Percentiles rank a stretch among this genome's conserved stretches.
Conservation (phyloP, 345 rosid species). For the Brassica nigra region DNA sequence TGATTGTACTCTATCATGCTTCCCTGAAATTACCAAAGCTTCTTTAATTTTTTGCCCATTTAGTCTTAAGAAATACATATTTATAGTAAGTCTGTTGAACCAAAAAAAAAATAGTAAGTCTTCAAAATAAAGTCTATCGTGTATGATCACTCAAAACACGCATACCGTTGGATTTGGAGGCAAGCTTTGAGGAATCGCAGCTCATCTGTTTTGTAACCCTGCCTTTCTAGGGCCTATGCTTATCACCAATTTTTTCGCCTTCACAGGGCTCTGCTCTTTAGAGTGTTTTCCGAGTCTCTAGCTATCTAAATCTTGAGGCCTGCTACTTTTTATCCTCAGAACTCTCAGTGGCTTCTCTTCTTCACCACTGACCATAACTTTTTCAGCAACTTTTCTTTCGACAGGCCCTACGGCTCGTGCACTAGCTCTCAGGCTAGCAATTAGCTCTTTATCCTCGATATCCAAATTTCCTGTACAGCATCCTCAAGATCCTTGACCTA, state of each 20-base stretch:
- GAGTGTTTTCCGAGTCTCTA: conserved; percentile 56
- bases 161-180: conserved; percentile 77
- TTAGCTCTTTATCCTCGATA: conserved; percentile 71
- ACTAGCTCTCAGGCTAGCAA: conserved; percentile 84
- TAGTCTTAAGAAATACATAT: neutral
- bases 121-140: neutral
- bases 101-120: too few relatives aligned
- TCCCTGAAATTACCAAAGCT: conserved; percentile 51
- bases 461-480: conserved; percentile 98
- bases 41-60: conserved; percentile 16
- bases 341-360: conserved; percentile 69
- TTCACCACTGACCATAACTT: conserved; percentile 68
- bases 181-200: conserved; percentile 57
- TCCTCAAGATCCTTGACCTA: conserved; percentile 96
- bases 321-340: conserved; percentile 62
- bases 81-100: too few relatives aligned
- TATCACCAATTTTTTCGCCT: conserved; percentile 86
- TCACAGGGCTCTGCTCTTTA: conserved; percentile 59
- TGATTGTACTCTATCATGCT: conserved; percentile 61
- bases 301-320: conserved; percentile 55
- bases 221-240: conserved; percentile 80
- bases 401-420: conserved; percentile 55
- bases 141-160: too few relatives aligned
- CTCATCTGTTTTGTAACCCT: conserved; percentile 55
- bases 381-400: conserved; percentile 77